Conservation (phyloP, 352 stramenopile species). For the Phytophthora vignae region DNA sequence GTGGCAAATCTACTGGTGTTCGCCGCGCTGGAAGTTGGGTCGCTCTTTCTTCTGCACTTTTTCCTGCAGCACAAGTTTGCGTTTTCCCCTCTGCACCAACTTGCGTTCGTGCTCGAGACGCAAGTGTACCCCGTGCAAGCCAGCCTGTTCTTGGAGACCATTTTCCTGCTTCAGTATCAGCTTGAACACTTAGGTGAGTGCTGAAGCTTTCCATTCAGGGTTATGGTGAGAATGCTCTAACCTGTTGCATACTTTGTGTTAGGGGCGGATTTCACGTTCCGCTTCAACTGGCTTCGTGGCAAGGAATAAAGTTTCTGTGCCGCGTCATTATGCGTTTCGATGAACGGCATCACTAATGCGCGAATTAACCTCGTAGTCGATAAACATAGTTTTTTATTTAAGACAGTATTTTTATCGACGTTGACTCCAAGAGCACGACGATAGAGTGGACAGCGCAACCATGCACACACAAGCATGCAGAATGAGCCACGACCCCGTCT, state of each 20-base stretch:
- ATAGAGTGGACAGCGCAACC: neutral
- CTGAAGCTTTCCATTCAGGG: too few species aligned
- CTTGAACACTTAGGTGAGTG: slow-evolving; percentile 26
- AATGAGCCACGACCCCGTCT: neutral
- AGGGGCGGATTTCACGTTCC: slow-evolving; percentile 39
- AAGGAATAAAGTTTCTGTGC: neutral
- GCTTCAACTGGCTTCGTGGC: slow-evolving; percentile 29
- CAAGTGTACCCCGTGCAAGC: slow-evolving; percentile 27
- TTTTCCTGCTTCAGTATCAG: slow-evolving; percentile 29
- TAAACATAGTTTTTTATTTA: neutral
- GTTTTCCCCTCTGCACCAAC: slow-evolving; percentile 38
- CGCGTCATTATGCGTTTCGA: too few species aligned
- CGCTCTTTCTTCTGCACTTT: slow-evolving; percentile 34
- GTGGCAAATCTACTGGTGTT: slow-evolving; percentile 35
- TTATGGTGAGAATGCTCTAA: neutral
- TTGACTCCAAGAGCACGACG: neutral
- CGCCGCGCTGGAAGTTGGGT: slow-evolving; percentile 42
- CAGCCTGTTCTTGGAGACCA: slow-evolving; percentile 16
- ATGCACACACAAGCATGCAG: neutral
- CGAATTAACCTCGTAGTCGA: neutral
- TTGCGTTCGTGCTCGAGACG: slow-evolving; percentile 49
- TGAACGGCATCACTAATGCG: too few species aligned
- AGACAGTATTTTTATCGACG: neutral
- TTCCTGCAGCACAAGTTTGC: slow-evolving; percentile 36
- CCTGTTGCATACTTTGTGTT: neutral